Evolutionary conservation across 176 grass and related monocot genomes (phyloP).

Genomic region (Areca catechu): DNA sequence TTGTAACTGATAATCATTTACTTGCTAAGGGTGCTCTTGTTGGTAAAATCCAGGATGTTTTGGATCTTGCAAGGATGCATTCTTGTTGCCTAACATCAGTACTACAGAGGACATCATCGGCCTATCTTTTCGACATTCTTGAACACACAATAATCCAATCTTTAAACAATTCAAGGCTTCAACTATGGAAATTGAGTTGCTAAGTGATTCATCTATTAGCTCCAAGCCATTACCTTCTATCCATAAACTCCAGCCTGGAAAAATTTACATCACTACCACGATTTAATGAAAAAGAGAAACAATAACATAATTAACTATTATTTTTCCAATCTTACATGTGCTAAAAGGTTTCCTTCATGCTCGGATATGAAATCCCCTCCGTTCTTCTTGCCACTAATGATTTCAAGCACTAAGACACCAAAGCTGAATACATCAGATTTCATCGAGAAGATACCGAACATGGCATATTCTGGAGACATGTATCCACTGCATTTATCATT

Average conservation of each 20-base stretch:
- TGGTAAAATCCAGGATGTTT: not conserved
- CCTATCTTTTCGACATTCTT: not conserved
- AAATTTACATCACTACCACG: too few relatives aligned
- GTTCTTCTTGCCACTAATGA: constrained; percentile 56
- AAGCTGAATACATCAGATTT: constrained; percentile 68
- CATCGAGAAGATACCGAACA: constrained; percentile 45
- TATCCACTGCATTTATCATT: not conserved
- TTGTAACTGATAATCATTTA: too few relatives aligned
- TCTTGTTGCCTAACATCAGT: not conserved
- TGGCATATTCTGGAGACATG: constrained; percentile 59
- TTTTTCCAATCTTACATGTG: constrained; percentile 31
- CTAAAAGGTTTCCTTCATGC: constrained; percentile 35
- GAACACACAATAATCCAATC: too few relatives aligned
- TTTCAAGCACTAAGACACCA: constrained; percentile 56
- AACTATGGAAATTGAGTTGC: too few relatives aligned
- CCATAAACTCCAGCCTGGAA: constrained; percentile 3
- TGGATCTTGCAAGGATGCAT: not conserved
- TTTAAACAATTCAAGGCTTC: too few relatives aligned
- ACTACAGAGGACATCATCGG: not conserved
- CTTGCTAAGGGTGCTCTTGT: too few relatives aligned
- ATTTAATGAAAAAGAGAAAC: too few relatives aligned
- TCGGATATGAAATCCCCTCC: constrained; percentile 36
- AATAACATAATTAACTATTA: too few relatives aligned
- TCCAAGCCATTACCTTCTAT: not conserved
- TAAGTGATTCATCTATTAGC: not conserved